Percentiles rank a stretch among this genome's conserved stretches.
Evolutionary conservation across 345 rosid genomes (phyloP).

Genomic region (Salix purpurea): DNA sequence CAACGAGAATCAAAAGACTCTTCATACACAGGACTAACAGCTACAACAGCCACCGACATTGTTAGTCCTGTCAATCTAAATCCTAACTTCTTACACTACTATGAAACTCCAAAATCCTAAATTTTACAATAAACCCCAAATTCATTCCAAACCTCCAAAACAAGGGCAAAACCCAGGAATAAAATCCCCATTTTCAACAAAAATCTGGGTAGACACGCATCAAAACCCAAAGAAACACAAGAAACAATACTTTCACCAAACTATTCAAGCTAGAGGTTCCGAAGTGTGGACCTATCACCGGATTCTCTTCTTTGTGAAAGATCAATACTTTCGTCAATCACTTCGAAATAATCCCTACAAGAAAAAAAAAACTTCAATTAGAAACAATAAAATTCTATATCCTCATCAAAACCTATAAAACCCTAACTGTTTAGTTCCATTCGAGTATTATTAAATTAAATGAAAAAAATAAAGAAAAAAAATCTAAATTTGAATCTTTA

Average conservation of each 20-base stretch:
- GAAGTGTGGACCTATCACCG: neutral
- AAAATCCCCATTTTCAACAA: neutral
- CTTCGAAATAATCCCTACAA: neutral
- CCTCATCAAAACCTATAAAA: neutral
- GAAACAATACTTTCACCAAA: neutral
- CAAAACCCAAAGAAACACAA: slow-evolving; percentile 6
- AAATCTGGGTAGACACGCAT: neutral
- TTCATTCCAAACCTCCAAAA: neutral
- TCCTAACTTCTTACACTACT: neutral
- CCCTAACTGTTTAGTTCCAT: neutral
- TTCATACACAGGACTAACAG: slow-evolving; percentile 50
- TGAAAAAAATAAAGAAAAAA: no score
- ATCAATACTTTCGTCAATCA: neutral
- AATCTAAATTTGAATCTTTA: neutral
- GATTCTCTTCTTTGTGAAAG: neutral
- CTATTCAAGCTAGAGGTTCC: neutral
- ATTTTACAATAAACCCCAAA: neutral
- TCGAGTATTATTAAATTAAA: neutral
- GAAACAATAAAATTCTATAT: neutral
- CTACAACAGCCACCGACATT: slow-evolving; percentile 61
- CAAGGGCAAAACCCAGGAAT: neutral
- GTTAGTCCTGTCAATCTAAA: slow-evolving; percentile 20
- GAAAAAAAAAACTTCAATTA: neutral
- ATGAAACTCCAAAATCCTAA: neutral
- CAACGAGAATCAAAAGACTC: slow-evolving; percentile 39